phyloP scores from a whole-genome alignment of 306 rosid genomes.

The Prunus persica region Prunus_persica_NCBIv2 NC_034014.1:30289001-30289500 shows the following conservation, averaged over 20 bases:
- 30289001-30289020: not conserved
- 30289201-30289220: not conserved
- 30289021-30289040: not conserved
- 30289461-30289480: too few relatives aligned
- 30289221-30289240: not conserved
- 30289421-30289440: not conserved
- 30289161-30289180: not conserved
- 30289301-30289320: not conserved
- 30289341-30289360: not conserved
- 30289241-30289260: not conserved
- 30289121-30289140: not conserved
- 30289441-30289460: too few relatives aligned
- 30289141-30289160: not conserved
- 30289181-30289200: not conserved
- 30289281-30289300: not conserved
- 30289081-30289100: constrained; percentile 1
- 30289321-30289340: not conserved
- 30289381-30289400: not conserved
- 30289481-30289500: too few relatives aligned
- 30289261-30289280: not conserved
- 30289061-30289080: not conserved
- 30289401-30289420: not conserved
- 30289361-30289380: not conserved
- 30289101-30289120: not conserved
- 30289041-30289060: not conserved